Evolutionary conservation across 352 stramenopile species (phyloP), one percentile per base, ranked within the genome.

Genomic region (Phytophthora meadii): DNA sequence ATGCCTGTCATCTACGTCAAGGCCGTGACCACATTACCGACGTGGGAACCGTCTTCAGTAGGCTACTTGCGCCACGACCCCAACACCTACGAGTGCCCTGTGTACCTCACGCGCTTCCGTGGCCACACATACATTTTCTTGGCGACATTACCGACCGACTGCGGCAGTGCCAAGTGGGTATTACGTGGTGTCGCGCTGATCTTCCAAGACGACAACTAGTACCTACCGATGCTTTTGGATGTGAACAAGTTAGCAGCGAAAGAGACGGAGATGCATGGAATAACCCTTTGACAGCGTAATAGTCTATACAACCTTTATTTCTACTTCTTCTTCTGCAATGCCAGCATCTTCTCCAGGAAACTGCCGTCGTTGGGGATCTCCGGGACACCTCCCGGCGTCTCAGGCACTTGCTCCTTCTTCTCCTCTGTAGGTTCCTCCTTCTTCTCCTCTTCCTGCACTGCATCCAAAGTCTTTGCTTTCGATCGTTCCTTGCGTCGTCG

Each of bases 31-130:
- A 98, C 98, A 25, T 84, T 94, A 57, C 79, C 90, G 28, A 82
- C 70, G 7, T 99, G 97, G 97, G 95, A 99, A 70, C 91, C 95
- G 24, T 98, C 93, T 30, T 86, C 93, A 6, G 97, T 99, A 22
- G 97, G 97, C 19, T 99, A 99, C 65, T 63, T 99, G 51, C 89
- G 97, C 27, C 90, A 98, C 70, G 86, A 96, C 56, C 81, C 88
- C 9, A 85, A 83, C 48, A 87, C 98, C 22, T 99, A 98, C 79
- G 95, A 99, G 76, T 98, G 92, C 44, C 97, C 97, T 8, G 92
- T 99, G 14, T 99, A 99, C 74, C 92, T 98, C 40, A 99, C 97
- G 10, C 97, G 90, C n/a, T 98, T 98, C 77, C 88, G 97, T 25
- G 96, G 97, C 2, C 93, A 97, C 54, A 99, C 94, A 25, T 99